phyloP scores from a whole-genome alignment of 495 filamentous ascomycete species.

The Rostrohypoxylon terebratum region DNA sequence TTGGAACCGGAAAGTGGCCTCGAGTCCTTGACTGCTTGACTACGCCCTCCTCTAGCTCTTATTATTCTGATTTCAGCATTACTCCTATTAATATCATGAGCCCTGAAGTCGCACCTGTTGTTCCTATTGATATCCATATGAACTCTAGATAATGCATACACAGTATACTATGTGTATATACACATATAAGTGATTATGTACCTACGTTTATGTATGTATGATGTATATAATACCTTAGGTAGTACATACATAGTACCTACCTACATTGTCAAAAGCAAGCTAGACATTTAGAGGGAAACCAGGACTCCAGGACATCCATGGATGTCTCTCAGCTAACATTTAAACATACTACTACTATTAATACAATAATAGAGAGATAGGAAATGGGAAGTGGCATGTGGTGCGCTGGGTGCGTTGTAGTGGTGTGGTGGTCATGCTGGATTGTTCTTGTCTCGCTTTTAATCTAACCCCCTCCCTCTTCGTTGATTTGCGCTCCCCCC shows the following conservation, averaged over 20 bases:
- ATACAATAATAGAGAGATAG: too few species aligned
- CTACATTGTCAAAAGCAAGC: background rate
- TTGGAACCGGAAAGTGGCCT: slow-evolving; percentile 30
- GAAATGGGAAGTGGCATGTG: slow-evolving; percentile 36
- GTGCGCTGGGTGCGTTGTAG: slow-evolving; percentile 40
- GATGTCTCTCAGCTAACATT: too few species aligned
- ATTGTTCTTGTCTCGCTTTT: slow-evolving; percentile 4
- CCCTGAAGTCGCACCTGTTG: too few species aligned
- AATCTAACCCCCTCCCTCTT: slow-evolving; percentile 12
- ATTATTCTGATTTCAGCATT: background rate
- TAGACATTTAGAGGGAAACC: slow-evolving; percentile 9
- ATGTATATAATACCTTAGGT: too few species aligned
- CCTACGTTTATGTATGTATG: background rate
- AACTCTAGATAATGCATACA: too few species aligned
- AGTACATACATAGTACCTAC: too few species aligned
- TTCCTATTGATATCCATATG: too few species aligned
- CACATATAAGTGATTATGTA: too few species aligned
- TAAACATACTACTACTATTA: too few species aligned
- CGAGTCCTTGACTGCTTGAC: too few species aligned
- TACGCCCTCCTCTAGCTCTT: slow-evolving; percentile 38
- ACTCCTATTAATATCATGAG: background rate
- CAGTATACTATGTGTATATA: too few species aligned
- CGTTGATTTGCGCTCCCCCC: slow-evolving; percentile 23
- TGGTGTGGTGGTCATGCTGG: slow-evolving; percentile 38
- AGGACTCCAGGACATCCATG: too few species aligned